A percentile compares a stretch with the other conserved stretches of the same genome.
These are phyloP conservation scores for Pseudovirgaria hyperparasitica DNA, from an alignment of 2,329 filamentous ascomycete species.

Conservation along the genomic window DNA sequence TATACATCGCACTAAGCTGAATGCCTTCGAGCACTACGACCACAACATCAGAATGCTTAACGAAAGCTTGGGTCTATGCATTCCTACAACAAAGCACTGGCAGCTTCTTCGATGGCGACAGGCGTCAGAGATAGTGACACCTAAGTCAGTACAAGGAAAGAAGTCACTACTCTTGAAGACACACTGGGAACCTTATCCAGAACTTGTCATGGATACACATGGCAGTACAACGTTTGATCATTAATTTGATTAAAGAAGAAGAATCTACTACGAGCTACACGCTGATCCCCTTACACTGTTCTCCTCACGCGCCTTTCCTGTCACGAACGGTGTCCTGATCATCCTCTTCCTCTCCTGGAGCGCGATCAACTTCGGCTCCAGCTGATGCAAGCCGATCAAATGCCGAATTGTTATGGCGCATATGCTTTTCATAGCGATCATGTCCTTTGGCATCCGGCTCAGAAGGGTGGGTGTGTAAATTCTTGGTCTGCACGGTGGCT, in stretches of 20 bases:
- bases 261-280: no score
- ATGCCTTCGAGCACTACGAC: constrained; percentile 49
- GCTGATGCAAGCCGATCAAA: constrained; percentile 10
- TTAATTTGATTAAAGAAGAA: no score
- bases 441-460: constrained; percentile 14
- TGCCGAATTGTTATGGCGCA: constrained; percentile 7
- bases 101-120: not conserved
- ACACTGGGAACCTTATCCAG: not conserved
- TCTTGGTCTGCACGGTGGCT: constrained; percentile 18
- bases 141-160: not conserved
- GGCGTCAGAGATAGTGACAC: no score
- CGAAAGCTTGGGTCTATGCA: constrained; percentile 54
- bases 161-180: not conserved
- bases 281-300: no score
- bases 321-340: constrained; percentile 13
- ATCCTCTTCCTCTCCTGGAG: constrained; percentile 15
- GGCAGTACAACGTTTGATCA: no score
- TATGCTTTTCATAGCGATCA: constrained; percentile 12
- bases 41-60: constrained; percentile 63
- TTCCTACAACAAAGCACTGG: constrained; percentile 18
- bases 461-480: constrained; percentile 12
- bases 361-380: constrained; percentile 12
- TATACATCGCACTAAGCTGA: constrained; percentile 8
- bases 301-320: constrained; percentile 10
- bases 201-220: no score